Base-by-base conservation (phyloP, 208 protist species). In the Trypanosoma melophagium region DNA sequence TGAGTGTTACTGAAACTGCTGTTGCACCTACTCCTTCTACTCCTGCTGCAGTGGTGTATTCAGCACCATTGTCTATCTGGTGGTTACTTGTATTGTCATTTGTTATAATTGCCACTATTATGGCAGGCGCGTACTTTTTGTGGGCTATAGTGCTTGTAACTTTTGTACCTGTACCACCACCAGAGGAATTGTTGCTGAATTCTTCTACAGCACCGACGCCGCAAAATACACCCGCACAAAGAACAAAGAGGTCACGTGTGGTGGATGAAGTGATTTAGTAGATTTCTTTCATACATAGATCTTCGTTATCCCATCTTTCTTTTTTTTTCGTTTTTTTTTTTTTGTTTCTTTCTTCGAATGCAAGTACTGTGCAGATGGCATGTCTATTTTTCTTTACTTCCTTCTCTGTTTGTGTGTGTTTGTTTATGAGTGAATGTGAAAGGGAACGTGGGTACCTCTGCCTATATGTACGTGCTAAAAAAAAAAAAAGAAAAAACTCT, bases 121-220 rank as follows among this genome's bases (percentile, higher is more conserved):
- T 90, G 58, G n/a, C 68, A 19, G 79, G 75, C 28, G 60, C 76
- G 19, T 96, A 96, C 68, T 81, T 87, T 75, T 45, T 93, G 19
- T 76, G 86, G 41, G 90, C 81, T 2, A 84, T 79, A 10, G 77
- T 93, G 38, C 79, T 96, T 12, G 66, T 96, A 0, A 86, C 82
- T 0, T 84, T 92, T 69, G 90, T 96, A 12, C 87, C 87, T 24
- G 71, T 75, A 40, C 80, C 47, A 17, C 58, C 56, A 25, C 63
- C 64, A 17, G 40, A 59, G 17, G 45, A 53, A 31, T 41, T 71
- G 22, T n/a, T 59, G 8, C 12, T 28, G n/a, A 35, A 50, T 14
- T 22, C 58, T 17, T 41, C 12, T n/a, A 24, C 38, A 3, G 5
- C 10, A 16, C 12, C 28, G 0, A 28, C 25, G 24, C 12, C 31